A percentile compares a stretch with the other conserved stretches of the same genome.
These are phyloP conservation scores for Vicia faba DNA, from an alignment of 306 rosid species.

Conservation along the genomic window DNA sequence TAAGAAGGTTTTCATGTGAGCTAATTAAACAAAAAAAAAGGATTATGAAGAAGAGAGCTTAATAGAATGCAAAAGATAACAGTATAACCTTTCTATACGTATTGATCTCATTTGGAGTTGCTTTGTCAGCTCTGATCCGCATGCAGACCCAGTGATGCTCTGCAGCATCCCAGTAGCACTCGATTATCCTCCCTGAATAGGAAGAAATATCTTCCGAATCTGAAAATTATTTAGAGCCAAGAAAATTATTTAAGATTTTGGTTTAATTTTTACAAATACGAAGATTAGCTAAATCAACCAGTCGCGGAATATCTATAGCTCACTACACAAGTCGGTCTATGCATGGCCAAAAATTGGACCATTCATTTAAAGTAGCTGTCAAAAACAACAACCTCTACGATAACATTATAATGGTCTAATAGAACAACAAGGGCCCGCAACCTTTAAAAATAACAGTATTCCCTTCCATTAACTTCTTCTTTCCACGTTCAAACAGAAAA, in stretches of 20 bases:
- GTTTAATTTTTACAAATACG: conserved; percentile 8
- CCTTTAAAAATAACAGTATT: conserved; percentile 74
- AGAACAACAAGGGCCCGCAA: conserved; percentile 32
- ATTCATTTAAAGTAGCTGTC: conserved; percentile 8
- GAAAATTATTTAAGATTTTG: neutral
- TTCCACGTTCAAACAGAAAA: conserved; percentile 80
- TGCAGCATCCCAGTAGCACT: conserved; percentile 70
- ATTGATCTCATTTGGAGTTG: conserved; percentile 82
- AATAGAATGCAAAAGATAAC: neutral
- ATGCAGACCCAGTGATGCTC: conserved; percentile 66
- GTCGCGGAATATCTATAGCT: conserved; percentile 18
- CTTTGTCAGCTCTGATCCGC: conserved; percentile 78
- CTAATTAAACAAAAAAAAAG: conserved; percentile 15
- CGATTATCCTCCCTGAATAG: conserved; percentile 79
- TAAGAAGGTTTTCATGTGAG: conserved; percentile 8
- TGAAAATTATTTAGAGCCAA: conserved; percentile 41
- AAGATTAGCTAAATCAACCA: conserved; percentile 12
- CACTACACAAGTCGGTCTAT: neutral
- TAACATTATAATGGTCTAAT: conserved; percentile 8
- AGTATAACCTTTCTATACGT: conserved; percentile 76
- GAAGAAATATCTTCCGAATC: conserved; percentile 63
- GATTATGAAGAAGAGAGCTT: conserved; percentile 2
- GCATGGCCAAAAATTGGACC: neutral
- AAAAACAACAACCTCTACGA: neutral
- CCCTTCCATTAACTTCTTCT: conserved; percentile 83